phyloP scores from a whole-genome alignment of 306 rosid genomes.

The Luffa acutangula region DNA sequence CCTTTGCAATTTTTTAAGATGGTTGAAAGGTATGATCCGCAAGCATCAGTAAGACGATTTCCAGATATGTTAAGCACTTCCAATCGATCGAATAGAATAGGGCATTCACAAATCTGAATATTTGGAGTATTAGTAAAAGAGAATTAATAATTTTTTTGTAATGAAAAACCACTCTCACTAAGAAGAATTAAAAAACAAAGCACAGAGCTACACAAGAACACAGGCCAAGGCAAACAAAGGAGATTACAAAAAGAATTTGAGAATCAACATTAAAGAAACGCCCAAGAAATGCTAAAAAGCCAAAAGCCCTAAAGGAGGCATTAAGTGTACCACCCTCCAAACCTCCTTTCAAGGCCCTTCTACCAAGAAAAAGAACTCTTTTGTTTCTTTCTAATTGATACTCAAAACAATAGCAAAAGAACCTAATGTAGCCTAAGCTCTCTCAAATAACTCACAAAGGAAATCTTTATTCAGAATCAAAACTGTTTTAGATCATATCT shows the following conservation, averaged over 20 bases:
- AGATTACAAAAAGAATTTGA: background rate
- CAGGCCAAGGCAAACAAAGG: background rate
- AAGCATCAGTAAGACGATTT: constrained; percentile 87
- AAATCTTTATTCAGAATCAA: background rate
- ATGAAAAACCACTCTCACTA: background rate
- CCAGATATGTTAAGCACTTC: constrained; percentile 88
- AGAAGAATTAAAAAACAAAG: background rate
- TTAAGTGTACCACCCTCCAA: background rate
- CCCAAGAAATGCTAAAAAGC: background rate
- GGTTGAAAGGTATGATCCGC: constrained; percentile 75
- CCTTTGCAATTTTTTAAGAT: constrained; percentile 72
- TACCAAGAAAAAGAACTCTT: background rate
- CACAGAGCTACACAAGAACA: background rate
- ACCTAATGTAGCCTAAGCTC: background rate
- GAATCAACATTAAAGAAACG: background rate
- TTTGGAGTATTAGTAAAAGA: background rate
- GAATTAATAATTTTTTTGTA: background rate
- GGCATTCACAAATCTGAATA: constrained; percentile 80
- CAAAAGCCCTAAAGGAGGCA: background rate
- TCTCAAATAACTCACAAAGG: background rate
- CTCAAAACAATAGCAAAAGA: background rate
- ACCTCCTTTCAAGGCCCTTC: background rate
- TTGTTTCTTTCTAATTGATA: background rate
- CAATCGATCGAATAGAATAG: constrained; percentile 57
- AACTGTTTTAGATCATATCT: background rate